Evolutionary conservation across 495 filamentous ascomycete genomes (phyloP), one percentile per base, ranked within the genome.

Genomic region (Saxophila tyrrhenica): DNA sequence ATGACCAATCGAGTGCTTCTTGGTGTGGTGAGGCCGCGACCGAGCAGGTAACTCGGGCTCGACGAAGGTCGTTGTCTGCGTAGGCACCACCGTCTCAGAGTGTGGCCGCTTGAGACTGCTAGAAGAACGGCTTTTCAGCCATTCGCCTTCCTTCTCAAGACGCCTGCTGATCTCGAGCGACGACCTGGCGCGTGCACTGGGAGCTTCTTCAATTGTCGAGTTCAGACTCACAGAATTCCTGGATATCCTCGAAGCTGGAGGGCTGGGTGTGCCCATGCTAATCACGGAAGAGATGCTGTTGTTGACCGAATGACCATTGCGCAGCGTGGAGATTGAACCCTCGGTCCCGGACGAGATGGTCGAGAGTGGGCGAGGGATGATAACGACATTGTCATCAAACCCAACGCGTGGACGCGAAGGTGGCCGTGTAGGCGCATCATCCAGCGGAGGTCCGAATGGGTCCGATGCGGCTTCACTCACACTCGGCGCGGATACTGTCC

Each of bases 281-380:
- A 79, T 67, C 42, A 85, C 66, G 1, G 83, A 83, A 0, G 79
- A 82, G 7, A 84, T 76, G 55, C 78, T 84, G 23, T 77, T 78
- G 10, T 78, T 77, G 23, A 83, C 72, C 16, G 78, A 82, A 60
- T 87, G 79, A 43, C 74, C 80, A n/a, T n/a, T n/a, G 25, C 80
- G 75, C 19, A 82, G 69, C 2, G 77, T 83, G 23, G 72, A 70
- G 41, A 78, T 65, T 21, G 77, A 87, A 58, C 79, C 86, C 43
- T 84, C 81, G 0, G 84, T 83, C 55, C 89, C 85, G 8, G 79
- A 83, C 1, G 86, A 91, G 8, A 86, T 76, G 8, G 85, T 73
- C 10, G 86, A 89, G 8, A 86, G 65, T 0, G 85, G 85, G 29
- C 84, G 78, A 5, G 83, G 82, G 53, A 86, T 86, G 59, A 77